Evolutionary conservation across 2,329 filamentous ascomycete genomes (phyloP), one percentile per base, ranked within the genome.

Genomic region (Colletotrichum ledebouriae): DNA sequence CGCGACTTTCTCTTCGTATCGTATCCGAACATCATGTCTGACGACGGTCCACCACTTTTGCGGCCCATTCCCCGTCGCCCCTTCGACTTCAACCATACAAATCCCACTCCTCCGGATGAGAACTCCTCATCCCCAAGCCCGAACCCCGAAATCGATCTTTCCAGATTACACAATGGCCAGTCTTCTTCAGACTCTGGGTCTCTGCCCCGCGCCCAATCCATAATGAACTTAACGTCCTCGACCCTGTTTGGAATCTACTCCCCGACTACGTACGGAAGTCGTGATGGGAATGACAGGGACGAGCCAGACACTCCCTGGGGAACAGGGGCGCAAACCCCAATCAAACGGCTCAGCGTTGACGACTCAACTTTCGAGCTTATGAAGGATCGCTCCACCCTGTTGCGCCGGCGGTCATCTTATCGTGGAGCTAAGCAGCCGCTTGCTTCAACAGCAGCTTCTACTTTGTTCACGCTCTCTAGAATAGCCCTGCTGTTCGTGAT

Each of bases 181-280:
- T 79, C 74, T 62, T 72, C 62, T 63, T 72, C 71, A 25, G 76
- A 76, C 20, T 71, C 78, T 72, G 67, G 73, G 55, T 80, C 86
- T 59, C 83, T 89, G 72, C 90, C 87, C 75, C 89, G 93, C 67
- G 92, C 90, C 25, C 89, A 91, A 72, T 97, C 94, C 10, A 87
- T 94, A 65, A 83, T 94, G 75, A 97, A 98, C 77, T 86, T 99
- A 69, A 97, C 94, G 4, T 91, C 92, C 10, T 94, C 94, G 2
- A 97, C 96, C 0, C 87, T 99, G 5, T 92, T 92, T 73, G 95
- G 96, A 62, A 99, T 99, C 75, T 99, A 97, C 83, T 90, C 90
- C 11, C 89, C 89, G 6, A 87, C 88, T 1, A 85, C 86, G 37
- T 86, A 87, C 66, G 83, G 86, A 50, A 79, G 79, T 72, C 78